These are phyloP conservation scores for Scytalidium lignicola DNA, from an alignment of 2,329 filamentous ascomycete species.

Conservation along the genomic window DNA sequence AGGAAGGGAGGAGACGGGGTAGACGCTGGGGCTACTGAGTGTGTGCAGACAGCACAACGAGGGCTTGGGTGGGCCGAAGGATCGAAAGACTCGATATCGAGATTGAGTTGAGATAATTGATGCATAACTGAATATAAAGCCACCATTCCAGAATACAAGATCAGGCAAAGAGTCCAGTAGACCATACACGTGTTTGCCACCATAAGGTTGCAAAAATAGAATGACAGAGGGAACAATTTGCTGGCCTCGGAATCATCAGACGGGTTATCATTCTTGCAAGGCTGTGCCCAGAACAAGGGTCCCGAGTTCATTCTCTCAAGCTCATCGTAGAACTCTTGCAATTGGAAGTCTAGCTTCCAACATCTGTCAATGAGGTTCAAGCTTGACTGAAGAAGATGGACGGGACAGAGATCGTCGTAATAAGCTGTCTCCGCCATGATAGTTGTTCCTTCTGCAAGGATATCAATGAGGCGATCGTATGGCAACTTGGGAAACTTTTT, in stretches of 20 bases:
- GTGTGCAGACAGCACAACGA: neutral
- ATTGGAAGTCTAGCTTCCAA: conserved; percentile 24
- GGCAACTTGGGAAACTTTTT: conserved; percentile 19
- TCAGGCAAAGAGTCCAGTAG: conserved; percentile 27
- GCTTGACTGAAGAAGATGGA: conserved; percentile 10
- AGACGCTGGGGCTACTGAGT: conserved; percentile 2
- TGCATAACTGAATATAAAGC: conserved; percentile 21
- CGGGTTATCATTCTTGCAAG: conserved; percentile 11
- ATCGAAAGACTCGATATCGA: neutral
- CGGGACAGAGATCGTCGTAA: conserved; percentile 9
- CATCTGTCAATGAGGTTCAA: conserved; percentile 18
- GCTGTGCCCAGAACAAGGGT: conserved; percentile 27
- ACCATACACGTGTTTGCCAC: conserved; percentile 26
- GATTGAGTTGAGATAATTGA: neutral
- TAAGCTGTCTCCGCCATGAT: conserved; percentile 10
- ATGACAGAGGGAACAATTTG: conserved; percentile 26
- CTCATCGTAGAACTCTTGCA: conserved; percentile 21
- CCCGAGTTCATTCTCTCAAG: conserved; percentile 16
- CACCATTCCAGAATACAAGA: conserved; percentile 30
- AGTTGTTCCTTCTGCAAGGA: conserved; percentile 21
- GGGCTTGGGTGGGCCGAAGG: conserved; percentile 1
- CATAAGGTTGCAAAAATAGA: conserved; percentile 23
- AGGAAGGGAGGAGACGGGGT: conserved; percentile 1
- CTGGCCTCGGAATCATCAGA: conserved; percentile 7
- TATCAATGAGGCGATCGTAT: conserved; percentile 26